These are phyloP conservation scores for Hydrangea macrophylla DNA, from an alignment of 148 eudicot genomes.

Conservation along the genomic window DNA sequence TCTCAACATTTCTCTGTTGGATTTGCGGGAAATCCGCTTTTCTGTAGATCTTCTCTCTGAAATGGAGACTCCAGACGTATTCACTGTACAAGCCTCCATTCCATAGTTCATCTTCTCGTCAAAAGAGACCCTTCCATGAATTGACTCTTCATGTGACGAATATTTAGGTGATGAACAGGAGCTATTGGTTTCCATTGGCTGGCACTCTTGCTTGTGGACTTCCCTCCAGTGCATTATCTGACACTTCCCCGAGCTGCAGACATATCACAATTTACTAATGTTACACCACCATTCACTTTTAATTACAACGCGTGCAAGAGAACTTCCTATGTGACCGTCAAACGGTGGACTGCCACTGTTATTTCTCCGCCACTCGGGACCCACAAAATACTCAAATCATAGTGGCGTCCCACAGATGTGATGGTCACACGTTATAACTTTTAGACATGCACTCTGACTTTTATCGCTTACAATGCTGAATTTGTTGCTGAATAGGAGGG, in stretches of 20 bases:
- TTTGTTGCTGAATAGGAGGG: background rate
- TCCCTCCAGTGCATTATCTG: conserved; percentile 97
- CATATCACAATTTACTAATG: conserved; percentile 13
- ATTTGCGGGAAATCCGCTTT: conserved; percentile 39
- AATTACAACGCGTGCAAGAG: background rate
- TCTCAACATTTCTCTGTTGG: conserved; percentile 32
- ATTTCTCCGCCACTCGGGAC: no score
- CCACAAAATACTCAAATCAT: no score
- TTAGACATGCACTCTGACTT: background rate
- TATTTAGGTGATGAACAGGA: conserved; percentile 32
- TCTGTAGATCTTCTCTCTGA: conserved; percentile 44
- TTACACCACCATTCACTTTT: background rate
- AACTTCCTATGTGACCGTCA: conserved; percentile 1
- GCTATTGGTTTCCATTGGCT: conserved; percentile 34
- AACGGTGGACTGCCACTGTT: no score
- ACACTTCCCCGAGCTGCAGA: conserved; percentile 90
- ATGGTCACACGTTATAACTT: no score
- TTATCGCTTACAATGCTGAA: background rate
- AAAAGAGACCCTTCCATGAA: conserved; percentile 21
- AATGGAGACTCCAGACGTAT: conserved; percentile 25
- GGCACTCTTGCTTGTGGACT: conserved; percentile 96
- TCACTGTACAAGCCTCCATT: conserved; percentile 20
- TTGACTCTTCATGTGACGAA: conserved; percentile 33
- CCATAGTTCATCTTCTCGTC: conserved; percentile 21
- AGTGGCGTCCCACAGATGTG: no score